A percentile compares a stretch with the other conserved stretches of the same genome.
phyloP scores from a whole-genome alignment of 352 stramenopile genomes.

The Phytophthora pluvialis region DNA sequence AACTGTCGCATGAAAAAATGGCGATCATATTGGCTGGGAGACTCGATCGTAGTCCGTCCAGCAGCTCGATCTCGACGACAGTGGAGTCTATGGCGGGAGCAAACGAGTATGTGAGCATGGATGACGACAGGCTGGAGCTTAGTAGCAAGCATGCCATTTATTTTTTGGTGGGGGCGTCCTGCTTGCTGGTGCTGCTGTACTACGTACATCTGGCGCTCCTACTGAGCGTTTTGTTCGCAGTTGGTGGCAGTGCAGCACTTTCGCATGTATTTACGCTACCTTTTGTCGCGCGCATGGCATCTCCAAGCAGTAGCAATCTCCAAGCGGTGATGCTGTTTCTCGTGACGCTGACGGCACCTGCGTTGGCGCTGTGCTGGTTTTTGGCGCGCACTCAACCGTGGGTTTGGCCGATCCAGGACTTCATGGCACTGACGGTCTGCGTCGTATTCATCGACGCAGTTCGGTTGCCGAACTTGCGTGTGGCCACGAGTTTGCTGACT shows the following conservation, averaged over 20 bases:
- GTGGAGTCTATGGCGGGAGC: slow-evolving; percentile 15
- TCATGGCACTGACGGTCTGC: slow-evolving; percentile 90
- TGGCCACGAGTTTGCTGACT: slow-evolving; percentile 83
- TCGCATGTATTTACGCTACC: slow-evolving; percentile 55
- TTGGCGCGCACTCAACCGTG: slow-evolving; percentile 62
- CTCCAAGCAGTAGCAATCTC: slow-evolving; percentile 16
- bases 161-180: slow-evolving; percentile 65
- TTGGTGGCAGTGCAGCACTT: slow-evolving; percentile 54
- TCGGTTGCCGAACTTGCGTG: slow-evolving; percentile 74
- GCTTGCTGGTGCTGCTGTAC: slow-evolving; percentile 67
- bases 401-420: slow-evolving; percentile 89
- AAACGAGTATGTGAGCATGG: slow-evolving; percentile 42
- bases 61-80: slow-evolving; percentile 22
- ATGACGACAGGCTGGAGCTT: slow-evolving; percentile 51
- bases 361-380: slow-evolving; percentile 56
- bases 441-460: slow-evolving; percentile 90
- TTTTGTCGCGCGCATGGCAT: slow-evolving; percentile 30
- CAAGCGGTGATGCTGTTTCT: slow-evolving; percentile 28
- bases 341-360: slow-evolving; percentile 23
- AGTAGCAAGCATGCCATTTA: slow-evolving; percentile 55
- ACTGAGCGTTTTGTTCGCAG: slow-evolving; percentile 64
- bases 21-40: slow-evolving; percentile 26
- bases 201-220: slow-evolving; percentile 65
- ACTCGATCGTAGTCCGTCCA: slow-evolving; percentile 21
- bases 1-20: slow-evolving; percentile 61